Base-by-base conservation (phyloP, 2,329 filamentous ascomycete species). In the Fusarium anguioides region DNA sequence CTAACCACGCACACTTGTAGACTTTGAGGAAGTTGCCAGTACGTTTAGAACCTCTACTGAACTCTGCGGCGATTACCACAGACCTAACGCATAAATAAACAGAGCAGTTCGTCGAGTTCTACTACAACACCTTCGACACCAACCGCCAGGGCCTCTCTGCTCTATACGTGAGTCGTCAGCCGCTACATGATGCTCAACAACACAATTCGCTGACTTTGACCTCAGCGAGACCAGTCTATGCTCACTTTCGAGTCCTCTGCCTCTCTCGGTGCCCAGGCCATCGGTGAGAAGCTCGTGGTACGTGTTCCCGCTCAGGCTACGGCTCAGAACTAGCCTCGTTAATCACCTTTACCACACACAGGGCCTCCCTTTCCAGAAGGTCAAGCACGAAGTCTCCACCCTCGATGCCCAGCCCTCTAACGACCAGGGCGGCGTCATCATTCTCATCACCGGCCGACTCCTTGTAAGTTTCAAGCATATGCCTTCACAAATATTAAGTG, bases 81-180 rank as follows among this genome's bases (percentile, higher is more conserved):
- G 15, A 20, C 23, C 53, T 69, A 23, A 68, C 59, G 21, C n/a
- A 15, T 20, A 21, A 10, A 11, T 36, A 21, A 59, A 70, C 46
- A 97, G 94, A 90, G 79, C 87, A 96, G 82, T 97, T 98, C 81
- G 90, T 95, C 71, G 77, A 89, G 63, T 95, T 91, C 85, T 98
- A 97, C 88, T 97, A 97, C 87, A 84, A 90, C 75, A 90, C 89
- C 61, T 97, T 97, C 81, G 94, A 97, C 79, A 67, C 76, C 64
- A 85, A 94, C 80, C 90, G 94, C 75, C 80, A 81, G 55, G 74
- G 77, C 49, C 86, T 97, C 40, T 81, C 79, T 15, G 75, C 81
- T 64, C 92, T 97, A 82, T 98, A 97, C 84, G 95, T 97, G 87
- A 77, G 91, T 74, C 26, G 26, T 26, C n/a, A 21, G 26, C 33